Evolutionary conservation across 192 early-diverging fungal genomes (phyloP).

Genomic region (Coemansia sp.): DNA sequence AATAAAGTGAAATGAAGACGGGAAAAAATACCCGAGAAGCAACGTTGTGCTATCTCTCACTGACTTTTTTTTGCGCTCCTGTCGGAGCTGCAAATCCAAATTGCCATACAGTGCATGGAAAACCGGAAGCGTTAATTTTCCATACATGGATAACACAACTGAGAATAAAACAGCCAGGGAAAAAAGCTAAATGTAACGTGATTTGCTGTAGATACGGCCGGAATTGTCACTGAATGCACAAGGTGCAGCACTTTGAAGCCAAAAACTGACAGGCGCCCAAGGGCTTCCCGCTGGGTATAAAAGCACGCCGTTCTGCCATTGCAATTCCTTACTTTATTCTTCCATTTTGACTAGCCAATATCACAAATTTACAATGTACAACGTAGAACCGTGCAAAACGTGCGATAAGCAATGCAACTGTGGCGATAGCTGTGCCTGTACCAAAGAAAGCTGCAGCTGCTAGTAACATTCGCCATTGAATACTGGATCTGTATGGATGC

Average conservation of each 20-base stretch:
- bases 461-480: too few species aligned
- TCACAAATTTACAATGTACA: too few species aligned
- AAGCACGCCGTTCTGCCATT: too few species aligned
- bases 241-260: not conserved
- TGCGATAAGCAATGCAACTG: not conserved
- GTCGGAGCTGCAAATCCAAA: too few species aligned
- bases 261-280: too few species aligned
- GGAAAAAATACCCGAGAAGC: not conserved
- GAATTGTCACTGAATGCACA: not conserved
- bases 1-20: not conserved
- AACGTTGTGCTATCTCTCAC: conserved; percentile 1
- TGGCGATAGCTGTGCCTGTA: not conserved
- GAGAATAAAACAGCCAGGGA: not conserved
- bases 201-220: conserved; percentile 1
- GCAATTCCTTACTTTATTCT: too few species aligned
- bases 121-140: not conserved
- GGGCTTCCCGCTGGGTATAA: too few species aligned
- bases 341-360: too few species aligned
- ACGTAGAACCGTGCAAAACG: not conserved
- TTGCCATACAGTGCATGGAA: conserved; percentile 1
- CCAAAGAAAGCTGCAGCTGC: too few species aligned
- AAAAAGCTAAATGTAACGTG: conserved; percentile 6
- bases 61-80: not conserved
- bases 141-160: not conserved
- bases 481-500: too few species aligned